These are phyloP conservation scores for Hericium coralloides DNA, from an alignment of 768 basidiomycete species.

Conservation along the genomic window DNA sequence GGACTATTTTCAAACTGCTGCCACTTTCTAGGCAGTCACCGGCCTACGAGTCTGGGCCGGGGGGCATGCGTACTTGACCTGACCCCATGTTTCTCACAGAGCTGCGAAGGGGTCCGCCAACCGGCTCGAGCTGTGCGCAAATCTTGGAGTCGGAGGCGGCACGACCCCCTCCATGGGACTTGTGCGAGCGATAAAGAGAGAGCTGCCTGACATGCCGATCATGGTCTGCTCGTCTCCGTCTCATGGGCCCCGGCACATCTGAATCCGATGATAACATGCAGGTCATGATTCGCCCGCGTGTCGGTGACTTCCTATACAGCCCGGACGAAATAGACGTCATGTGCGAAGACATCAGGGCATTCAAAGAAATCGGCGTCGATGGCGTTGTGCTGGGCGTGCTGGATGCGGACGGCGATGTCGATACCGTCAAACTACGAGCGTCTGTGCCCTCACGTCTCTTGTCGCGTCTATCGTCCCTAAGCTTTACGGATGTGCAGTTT, in stretches of 20 bases:
- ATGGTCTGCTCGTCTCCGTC: constrained; percentile 42
- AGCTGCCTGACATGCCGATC: constrained; percentile 42
- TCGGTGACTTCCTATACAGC: constrained; percentile 73
- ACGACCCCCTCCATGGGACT: constrained; percentile 78
- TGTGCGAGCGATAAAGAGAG: constrained; percentile 44
- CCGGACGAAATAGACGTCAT: constrained; percentile 61
- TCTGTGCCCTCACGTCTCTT: constrained; percentile 23
- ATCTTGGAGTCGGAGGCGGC: constrained; percentile 67
- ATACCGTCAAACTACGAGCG: constrained; percentile 49
- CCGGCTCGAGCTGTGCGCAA: constrained; percentile 69
- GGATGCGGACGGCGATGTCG: constrained; percentile 45
- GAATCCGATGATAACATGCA: neutral
- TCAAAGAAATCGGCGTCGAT: constrained; percentile 46
- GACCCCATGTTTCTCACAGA: constrained; percentile 26
- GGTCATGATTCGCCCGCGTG: constrained; percentile 76
- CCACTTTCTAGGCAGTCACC: neutral
- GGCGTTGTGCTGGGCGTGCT: constrained; percentile 67
- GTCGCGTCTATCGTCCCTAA: neutral
- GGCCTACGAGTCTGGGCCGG: neutral
- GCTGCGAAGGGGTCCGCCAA: constrained; percentile 65
- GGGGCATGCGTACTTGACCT: too few relatives aligned
- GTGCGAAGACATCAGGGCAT: constrained; percentile 58
- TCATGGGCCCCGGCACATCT: too few relatives aligned
- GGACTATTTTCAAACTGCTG: too few relatives aligned
- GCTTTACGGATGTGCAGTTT: constrained; percentile 28